Evolutionary conservation across 169 alveolate species (phyloP).

Genomic region (Plasmodium cynomolgi): DNA sequence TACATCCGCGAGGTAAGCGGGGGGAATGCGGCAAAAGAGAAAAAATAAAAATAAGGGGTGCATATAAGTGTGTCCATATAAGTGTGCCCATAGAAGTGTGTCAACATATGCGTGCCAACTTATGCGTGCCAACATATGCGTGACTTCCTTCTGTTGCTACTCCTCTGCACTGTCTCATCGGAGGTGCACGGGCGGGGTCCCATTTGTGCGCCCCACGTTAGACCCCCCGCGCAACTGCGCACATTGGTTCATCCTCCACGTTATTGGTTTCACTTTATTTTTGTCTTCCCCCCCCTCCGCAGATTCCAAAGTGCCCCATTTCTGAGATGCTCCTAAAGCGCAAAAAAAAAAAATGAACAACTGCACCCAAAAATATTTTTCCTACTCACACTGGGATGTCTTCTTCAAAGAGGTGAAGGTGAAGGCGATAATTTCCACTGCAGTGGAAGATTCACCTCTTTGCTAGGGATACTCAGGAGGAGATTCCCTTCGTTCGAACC

Average conservation of each 20-base stretch:
- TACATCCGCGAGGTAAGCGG: constrained; percentile 13
- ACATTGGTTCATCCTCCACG: not conserved
- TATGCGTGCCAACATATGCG: not conserved
- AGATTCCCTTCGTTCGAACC: not conserved
- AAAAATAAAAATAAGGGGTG: not conserved
- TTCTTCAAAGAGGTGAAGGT: not conserved
- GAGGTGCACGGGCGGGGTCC: not conserved
- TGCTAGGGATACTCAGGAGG: not conserved
- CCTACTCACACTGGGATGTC: not conserved
- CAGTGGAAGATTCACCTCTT: not conserved
- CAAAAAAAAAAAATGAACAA: not conserved
- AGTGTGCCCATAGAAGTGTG: not conserved
- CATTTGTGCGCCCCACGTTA: not conserved
- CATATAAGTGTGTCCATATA: not conserved
- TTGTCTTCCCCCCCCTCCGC: not conserved
- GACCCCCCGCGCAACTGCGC: not conserved
- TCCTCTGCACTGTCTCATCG: not conserved
- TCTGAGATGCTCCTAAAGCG: constrained; percentile 28
- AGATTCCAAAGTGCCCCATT: constrained; percentile 31
- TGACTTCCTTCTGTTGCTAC: not conserved
- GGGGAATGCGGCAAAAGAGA: not conserved
- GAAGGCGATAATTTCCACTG: not conserved
- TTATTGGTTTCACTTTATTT: not conserved
- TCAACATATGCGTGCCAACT: not conserved
- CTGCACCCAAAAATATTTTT: not conserved